A percentile compares a stretch with the other conserved stretches of the same genome.
Conservation (phyloP, 208 protist species). For the Wallacemonas sp. region DNA sequence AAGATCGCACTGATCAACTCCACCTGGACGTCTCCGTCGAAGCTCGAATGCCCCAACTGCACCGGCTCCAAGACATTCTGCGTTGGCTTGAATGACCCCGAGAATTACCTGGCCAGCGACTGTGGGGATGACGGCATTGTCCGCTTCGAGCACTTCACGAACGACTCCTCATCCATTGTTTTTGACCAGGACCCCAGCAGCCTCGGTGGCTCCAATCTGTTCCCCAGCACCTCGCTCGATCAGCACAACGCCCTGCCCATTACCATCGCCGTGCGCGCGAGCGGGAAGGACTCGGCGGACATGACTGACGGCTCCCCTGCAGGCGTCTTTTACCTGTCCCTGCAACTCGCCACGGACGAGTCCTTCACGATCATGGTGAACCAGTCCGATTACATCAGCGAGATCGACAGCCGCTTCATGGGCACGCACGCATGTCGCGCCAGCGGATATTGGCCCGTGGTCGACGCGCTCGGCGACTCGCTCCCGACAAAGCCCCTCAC, state of each 20-base stretch:
- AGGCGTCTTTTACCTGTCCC: conserved; percentile 44
- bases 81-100: conserved; percentile 36
- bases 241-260: conserved; percentile 36
- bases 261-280: conserved; percentile 54
- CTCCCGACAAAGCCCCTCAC: conserved; percentile 61
- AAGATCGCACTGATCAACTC: conserved; percentile 49
- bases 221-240: conserved; percentile 36
- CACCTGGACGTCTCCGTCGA: conserved; percentile 57
- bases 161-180: conserved; percentile 12
- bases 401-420: conserved; percentile 58
- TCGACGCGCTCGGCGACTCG: conserved; percentile 66
- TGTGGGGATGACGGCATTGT: conserved; percentile 54
- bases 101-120: conserved; percentile 43
- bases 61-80: conserved; percentile 57
- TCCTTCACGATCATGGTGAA: conserved; percentile 52
- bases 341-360: conserved; percentile 42
- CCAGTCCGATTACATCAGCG: conserved; percentile 74
- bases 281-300: conserved; percentile 32
- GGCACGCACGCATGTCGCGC: conserved; percentile 47
- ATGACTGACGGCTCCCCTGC: conserved; percentile 41
- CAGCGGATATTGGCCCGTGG: conserved; percentile 80
- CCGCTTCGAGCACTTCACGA: conserved; percentile 39
- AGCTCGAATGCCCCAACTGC: conserved; percentile 62
- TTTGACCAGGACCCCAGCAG: conserved; percentile 15
- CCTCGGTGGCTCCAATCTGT: conserved; percentile 16